phyloP scores from a whole-genome alignment of 164 flowering plant genomes.

The Umbellularia californica region DNA sequence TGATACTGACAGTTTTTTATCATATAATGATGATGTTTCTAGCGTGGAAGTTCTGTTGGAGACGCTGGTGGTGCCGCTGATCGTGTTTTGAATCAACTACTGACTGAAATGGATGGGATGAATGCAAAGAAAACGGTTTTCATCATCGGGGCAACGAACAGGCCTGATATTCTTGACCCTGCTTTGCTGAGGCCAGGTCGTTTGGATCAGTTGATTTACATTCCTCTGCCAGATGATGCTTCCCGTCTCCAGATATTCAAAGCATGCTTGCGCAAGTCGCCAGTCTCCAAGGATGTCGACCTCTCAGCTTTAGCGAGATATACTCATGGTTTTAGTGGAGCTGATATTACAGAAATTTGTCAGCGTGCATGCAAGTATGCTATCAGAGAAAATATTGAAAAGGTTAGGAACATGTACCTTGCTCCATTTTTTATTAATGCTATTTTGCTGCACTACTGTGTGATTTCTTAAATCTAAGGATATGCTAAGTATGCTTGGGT shows the following conservation, averaged over 20 bases:
- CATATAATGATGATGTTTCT: not conserved
- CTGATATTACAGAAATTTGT: conserved; percentile 65
- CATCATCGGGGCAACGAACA: conserved; percentile 66
- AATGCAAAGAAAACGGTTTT: conserved; percentile 65
- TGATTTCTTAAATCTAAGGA: too few species aligned
- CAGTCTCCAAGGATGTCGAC: conserved; percentile 49
- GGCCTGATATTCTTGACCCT: conserved; percentile 69
- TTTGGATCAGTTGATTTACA: conserved; percentile 61
- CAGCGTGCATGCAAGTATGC: conserved; percentile 74
- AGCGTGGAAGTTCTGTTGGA: conserved; percentile 55
- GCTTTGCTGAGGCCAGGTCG: conserved; percentile 75
- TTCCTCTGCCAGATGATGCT: conserved; percentile 66
- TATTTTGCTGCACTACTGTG: too few species aligned
- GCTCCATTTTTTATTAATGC: not conserved
- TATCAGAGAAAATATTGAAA: conserved; percentile 61
- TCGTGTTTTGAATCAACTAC: conserved; percentile 63
- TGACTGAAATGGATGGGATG: conserved; percentile 80
- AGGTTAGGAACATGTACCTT: conserved; percentile 27
- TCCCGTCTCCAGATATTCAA: conserved; percentile 62
- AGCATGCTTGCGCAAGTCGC: conserved; percentile 59
- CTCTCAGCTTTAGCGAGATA: conserved; percentile 43
- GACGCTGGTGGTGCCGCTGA: conserved; percentile 78
- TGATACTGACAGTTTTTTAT: not conserved
- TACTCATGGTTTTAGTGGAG: conserved; percentile 67
- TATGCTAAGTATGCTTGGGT: too few species aligned